Evolutionary conservation across 2,329 filamentous ascomycete species (phyloP).

Genomic region (Colletotrichum phormii): DNA sequence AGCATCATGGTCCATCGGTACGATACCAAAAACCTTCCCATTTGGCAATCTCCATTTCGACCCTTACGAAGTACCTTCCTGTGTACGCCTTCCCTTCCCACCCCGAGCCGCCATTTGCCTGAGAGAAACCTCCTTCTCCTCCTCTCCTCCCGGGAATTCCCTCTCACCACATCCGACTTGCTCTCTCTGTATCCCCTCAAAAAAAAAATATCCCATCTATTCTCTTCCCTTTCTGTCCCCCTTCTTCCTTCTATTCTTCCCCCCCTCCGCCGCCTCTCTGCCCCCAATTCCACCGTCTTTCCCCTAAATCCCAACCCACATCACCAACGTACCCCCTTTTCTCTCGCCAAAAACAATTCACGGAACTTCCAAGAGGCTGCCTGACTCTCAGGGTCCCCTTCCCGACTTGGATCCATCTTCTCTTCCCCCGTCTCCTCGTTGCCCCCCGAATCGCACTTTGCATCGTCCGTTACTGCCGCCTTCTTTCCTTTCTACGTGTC

Average conservation of each 20-base stretch:
- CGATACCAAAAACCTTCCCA: constrained; percentile 36
- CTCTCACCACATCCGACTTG: constrained; percentile 27
- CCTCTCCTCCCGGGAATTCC: constrained; percentile 18
- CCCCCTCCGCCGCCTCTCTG: constrained; percentile 12
- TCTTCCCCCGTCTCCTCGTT: constrained; percentile 22
- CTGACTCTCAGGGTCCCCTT: constrained; percentile 29
- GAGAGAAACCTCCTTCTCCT: constrained; percentile 4
- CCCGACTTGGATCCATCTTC: constrained; percentile 23
- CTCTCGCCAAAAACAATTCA: constrained; percentile 9
- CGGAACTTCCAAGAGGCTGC: constrained; percentile 10
- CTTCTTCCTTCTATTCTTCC: constrained; percentile 35
- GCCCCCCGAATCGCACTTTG: constrained; percentile 17
- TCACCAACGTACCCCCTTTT: constrained; percentile 25
- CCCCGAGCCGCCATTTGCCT: constrained; percentile 2
- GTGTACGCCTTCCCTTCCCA: constrained; percentile 6
- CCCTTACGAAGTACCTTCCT: constrained; percentile 10
- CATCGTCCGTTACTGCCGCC: constrained; percentile 36
- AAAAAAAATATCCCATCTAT: constrained; percentile 30
- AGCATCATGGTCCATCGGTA: constrained; percentile 37
- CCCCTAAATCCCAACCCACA: not conserved
- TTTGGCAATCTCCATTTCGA: constrained; percentile 38
- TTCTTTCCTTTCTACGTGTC: constrained; percentile 42
- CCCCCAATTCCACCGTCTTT: not conserved
- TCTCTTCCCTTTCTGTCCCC: constrained; percentile 23
- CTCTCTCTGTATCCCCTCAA: constrained; percentile 36